phyloP scores from a whole-genome alignment of 73 alveolate species.

The Symbiodinium natans region DNA sequence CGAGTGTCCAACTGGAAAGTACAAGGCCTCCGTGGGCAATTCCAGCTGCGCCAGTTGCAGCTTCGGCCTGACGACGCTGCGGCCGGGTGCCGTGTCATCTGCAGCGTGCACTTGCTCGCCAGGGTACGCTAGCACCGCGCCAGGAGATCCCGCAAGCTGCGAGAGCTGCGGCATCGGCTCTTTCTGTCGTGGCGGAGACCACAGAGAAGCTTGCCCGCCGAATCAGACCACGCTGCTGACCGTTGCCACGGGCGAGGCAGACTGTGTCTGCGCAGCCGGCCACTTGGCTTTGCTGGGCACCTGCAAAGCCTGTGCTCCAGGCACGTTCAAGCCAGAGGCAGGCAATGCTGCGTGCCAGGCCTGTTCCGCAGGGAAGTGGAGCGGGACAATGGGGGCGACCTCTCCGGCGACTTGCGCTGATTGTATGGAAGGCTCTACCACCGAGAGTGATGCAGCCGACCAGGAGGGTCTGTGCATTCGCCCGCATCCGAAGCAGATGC shows the following conservation, averaged over 20 bases:
- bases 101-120: conserved; percentile 19
- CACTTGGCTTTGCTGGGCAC: too few species aligned
- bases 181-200: neutral
- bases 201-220: too few species aligned
- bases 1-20: neutral
- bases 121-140: neutral
- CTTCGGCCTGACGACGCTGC: neutral
- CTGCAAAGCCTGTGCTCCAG: too few species aligned
- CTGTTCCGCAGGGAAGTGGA: neutral
- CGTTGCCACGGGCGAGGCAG: too few species aligned
- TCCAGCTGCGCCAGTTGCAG: neutral
- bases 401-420: neutral
- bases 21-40: neutral
- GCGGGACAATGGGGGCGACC: neutral
- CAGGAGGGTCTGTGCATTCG: neutral
- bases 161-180: neutral
- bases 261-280: too few species aligned
- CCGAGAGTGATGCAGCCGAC: neutral
- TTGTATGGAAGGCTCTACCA: neutral
- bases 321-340: too few species aligned
- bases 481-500: neutral
- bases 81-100: neutral
- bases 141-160: neutral
- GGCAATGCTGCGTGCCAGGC: neutral
- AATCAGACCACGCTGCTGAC: too few species aligned